A percentile compares a stretch with the other conserved stretches of the same genome.
Conservation (phyloP, 345 rosid genomes). For the Corymbia maculata region DNA sequence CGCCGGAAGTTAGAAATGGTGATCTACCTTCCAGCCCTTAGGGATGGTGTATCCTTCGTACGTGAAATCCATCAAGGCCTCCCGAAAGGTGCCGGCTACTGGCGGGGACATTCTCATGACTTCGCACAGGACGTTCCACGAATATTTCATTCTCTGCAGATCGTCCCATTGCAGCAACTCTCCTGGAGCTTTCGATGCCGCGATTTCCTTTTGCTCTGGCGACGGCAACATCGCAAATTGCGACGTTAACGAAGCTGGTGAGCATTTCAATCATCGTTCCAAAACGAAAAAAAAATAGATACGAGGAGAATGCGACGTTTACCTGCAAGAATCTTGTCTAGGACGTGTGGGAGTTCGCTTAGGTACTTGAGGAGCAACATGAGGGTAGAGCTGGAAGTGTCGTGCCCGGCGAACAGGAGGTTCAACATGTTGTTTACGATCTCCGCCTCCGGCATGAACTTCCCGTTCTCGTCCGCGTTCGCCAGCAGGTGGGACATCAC, state of each 20-base stretch:
- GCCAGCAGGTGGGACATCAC: slow-evolving; percentile 3
- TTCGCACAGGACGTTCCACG: neutral
- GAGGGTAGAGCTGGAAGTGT: neutral
- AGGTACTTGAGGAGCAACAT: slow-evolving; percentile 6
- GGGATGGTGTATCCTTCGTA: slow-evolving; percentile 31
- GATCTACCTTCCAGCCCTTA: slow-evolving; percentile 33
- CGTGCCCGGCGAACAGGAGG: slow-evolving; percentile 8
- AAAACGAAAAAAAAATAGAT: too few species aligned
- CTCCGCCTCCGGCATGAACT: slow-evolving; percentile 6
- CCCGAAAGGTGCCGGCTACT: neutral
- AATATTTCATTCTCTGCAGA: neutral
- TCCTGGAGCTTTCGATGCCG: neutral
- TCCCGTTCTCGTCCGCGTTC: slow-evolving; percentile 4
- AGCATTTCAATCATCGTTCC: neutral
- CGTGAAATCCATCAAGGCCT: slow-evolving; percentile 21
- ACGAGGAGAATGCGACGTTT: neutral
- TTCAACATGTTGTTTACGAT: slow-evolving; percentile 2
- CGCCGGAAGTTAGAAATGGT: neutral
- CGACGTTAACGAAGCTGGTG: neutral
- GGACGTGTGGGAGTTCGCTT: slow-evolving; percentile 3
- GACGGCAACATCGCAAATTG: neutral
- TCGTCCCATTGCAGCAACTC: neutral
- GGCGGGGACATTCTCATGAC: neutral
- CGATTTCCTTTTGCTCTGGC: neutral
- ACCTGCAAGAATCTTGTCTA: neutral